These are phyloP conservation scores for Aspergillus indologenus DNA, from an alignment of 495 filamentous ascomycete species.

Conservation along the genomic window DNA sequence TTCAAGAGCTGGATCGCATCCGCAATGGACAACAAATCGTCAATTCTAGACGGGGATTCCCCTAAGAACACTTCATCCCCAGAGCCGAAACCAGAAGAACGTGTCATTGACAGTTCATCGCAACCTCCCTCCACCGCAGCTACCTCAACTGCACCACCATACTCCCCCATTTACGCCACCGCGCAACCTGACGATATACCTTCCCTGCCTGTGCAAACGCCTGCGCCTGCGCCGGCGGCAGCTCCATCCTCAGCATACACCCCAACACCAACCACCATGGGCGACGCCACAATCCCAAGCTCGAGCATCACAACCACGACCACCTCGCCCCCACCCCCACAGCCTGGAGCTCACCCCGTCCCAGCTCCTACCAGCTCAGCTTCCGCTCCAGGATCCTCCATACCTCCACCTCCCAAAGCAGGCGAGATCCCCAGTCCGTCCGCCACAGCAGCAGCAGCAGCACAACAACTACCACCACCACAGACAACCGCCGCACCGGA, in stretches of 20 bases:
- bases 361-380: constrained; percentile 23
- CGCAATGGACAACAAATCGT: not conserved
- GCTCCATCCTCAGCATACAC: constrained; percentile 20
- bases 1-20: not conserved
- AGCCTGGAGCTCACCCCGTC: constrained; percentile 54
- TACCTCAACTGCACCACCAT: constrained; percentile 37
- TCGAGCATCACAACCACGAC: constrained; percentile 12
- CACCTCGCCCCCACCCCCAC: constrained; percentile 52
- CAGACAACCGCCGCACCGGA: not conserved
- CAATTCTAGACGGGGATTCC: not conserved
- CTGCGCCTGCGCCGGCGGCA: constrained; percentile 1
- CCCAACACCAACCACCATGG: constrained; percentile 22
- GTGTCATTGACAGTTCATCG: constrained; percentile 9
- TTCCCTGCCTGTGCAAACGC: constrained; percentile 15
- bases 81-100: constrained; percentile 17
- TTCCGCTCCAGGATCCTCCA: constrained; percentile 19
- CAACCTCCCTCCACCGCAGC: constrained; percentile 36
- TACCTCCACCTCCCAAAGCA: constrained; percentile 55
- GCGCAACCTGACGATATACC: constrained; percentile 41
- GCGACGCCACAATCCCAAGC: no score
- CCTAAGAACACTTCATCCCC: not conserved
- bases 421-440: constrained; percentile 35
- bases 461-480: no score
- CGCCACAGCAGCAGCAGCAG: constrained; percentile 24
- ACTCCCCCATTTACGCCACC: constrained; percentile 43